Percentiles rank a stretch among this genome's conserved stretches.
phyloP scores from a whole-genome alignment of 768 basidiomycete genomes.

The Clitopilus hobsonii region DNA sequence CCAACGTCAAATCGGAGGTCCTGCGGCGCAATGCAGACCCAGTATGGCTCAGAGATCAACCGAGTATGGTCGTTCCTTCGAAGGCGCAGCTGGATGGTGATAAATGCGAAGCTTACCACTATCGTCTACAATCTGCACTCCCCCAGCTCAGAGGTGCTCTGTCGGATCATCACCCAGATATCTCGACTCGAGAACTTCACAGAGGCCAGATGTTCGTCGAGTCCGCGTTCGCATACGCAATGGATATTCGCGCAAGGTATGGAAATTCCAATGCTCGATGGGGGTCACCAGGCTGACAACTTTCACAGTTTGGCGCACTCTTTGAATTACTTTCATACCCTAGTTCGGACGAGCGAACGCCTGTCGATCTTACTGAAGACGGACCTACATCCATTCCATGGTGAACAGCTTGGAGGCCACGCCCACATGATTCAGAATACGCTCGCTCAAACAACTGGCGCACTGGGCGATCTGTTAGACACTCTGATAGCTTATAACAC shows the following conservation, averaged over 20 bases:
- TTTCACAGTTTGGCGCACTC: conserved; percentile 24
- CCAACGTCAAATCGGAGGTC: conserved; percentile 66
- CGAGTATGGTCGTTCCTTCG: conserved; percentile 24
- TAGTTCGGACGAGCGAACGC: conserved; percentile 19
- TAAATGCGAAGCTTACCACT: conserved; percentile 61
- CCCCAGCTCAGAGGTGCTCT: conserved; percentile 61
- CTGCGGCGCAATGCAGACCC: conserved; percentile 49
- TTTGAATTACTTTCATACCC: conserved; percentile 15
- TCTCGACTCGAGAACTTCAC: conserved; percentile 84
- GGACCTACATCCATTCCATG: too few species aligned
- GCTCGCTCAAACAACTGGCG: conserved; percentile 25
- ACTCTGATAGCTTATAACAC: conserved; percentile 27
- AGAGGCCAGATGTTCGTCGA: conserved; percentile 76
- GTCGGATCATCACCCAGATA: conserved; percentile 70
- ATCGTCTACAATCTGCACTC: conserved; percentile 58
- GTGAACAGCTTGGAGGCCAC: too few species aligned
- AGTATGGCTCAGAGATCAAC: conserved; percentile 66
- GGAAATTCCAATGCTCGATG: too few species aligned
- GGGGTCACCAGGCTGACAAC: conserved; percentile 1
- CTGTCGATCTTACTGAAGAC: conserved; percentile 16
- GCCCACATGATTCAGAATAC: conserved; percentile 14
- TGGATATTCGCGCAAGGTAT: conserved; percentile 62
- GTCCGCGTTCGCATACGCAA: conserved; percentile 65
- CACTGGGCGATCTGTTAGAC: conserved; percentile 32
- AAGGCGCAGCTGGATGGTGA: conserved; percentile 19